Conservation (phyloP, 345 rosid genomes). For the Euphorbia lathyris region DNA sequence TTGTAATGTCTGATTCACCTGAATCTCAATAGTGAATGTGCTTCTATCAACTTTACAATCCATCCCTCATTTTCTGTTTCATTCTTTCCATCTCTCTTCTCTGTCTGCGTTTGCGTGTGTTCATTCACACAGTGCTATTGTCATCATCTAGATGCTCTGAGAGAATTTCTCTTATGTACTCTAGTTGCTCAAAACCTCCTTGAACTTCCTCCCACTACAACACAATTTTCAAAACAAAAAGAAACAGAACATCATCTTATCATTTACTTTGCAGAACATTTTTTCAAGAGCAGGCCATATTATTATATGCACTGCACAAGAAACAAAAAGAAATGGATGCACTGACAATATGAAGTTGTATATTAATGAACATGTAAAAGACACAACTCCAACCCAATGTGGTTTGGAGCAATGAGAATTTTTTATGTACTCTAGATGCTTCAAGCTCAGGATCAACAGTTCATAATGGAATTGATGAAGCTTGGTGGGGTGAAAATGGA, state of each 20-base stretch:
- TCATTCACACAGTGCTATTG: slow-evolving; percentile 14
- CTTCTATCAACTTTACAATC: background rate
- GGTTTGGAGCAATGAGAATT: background rate
- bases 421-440: background rate
- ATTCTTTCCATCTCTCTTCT: background rate
- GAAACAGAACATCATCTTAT: background rate
- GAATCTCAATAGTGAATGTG: background rate
- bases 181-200: slow-evolving; percentile 80
- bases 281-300: background rate
- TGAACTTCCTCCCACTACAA: slow-evolving; percentile 81
- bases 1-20: no score
- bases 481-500: background rate
- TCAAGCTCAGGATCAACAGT: background rate
- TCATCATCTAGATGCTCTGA: slow-evolving; percentile 41
- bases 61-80: background rate
- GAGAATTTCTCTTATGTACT: slow-evolving; percentile 71
- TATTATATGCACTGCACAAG: background rate
- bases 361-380: background rate
- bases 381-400: background rate
- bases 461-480: background rate
- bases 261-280: background rate
- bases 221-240: background rate
- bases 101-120: no score
- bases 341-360: background rate
- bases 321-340: no score